Conservation (phyloP, 2,329 filamentous ascomycete genomes). For the Arachnomyces sp. region DNA sequence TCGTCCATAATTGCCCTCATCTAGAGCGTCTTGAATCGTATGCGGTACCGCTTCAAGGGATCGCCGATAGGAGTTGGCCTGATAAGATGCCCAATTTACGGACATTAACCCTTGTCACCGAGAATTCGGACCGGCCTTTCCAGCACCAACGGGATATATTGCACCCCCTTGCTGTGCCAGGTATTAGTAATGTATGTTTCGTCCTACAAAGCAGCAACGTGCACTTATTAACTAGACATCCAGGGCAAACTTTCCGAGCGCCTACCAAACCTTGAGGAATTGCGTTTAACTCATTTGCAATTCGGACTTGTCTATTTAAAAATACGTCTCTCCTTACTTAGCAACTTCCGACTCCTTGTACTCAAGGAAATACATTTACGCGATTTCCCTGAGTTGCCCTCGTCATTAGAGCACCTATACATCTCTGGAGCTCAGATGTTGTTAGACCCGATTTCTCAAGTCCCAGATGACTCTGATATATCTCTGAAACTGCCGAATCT, state of each 20-base stretch:
- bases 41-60: too few species aligned
- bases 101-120: neutral
- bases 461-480: conserved; percentile 14
- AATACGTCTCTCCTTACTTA: conserved; percentile 4
- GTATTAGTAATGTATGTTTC: conserved; percentile 3
- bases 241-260: conserved; percentile 12
- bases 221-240: conserved; percentile 1
- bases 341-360: conserved; percentile 21
- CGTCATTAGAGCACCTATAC: conserved; percentile 23
- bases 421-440: conserved; percentile 7
- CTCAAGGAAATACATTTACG: conserved; percentile 20
- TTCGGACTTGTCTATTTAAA: neutral
- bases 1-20: conserved; percentile 11
- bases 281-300: conserved; percentile 17
- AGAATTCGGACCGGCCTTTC: neutral
- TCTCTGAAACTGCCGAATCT: conserved; percentile 19
- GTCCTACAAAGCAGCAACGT: neutral
- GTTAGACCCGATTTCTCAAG: too few species aligned
- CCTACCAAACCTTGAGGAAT: conserved; percentile 26
- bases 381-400: conserved; percentile 18
- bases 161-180: neutral
- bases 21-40: conserved; percentile 13
- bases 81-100: conserved; percentile 3
- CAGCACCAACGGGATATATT: too few species aligned
- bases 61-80: conserved; percentile 1